Conservation (phyloP, 139 green algal genomes). For the Zygnema cylindricum region DNA sequence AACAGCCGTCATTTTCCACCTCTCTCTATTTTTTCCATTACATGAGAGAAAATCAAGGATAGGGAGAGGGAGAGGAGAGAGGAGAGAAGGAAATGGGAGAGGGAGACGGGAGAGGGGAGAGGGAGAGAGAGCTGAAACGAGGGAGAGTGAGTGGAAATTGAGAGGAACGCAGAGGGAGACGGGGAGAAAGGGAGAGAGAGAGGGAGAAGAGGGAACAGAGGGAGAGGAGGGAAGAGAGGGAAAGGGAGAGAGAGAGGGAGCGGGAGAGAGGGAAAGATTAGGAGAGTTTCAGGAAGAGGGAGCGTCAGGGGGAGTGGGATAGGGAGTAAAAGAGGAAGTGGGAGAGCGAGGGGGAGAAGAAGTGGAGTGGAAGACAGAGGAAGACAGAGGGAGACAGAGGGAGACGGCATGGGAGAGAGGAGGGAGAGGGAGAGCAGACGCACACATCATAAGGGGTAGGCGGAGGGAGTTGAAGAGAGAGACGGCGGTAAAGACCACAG, state of each 20-base stretch:
- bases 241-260: neutral
- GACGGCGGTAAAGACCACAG: constrained; percentile 83
- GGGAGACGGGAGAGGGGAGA: too few species aligned
- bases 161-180: neutral
- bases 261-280: neutral
- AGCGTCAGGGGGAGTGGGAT: neutral
- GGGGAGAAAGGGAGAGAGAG: neutral
- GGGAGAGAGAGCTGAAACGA: too few species aligned
- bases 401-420: neutral
- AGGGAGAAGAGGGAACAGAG: neutral
- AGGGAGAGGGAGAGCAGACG: neutral
- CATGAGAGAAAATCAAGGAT: too few species aligned
- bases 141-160: too few species aligned
- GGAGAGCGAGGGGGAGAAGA: constrained; percentile 4
- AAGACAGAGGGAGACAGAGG: constrained; percentile 3
- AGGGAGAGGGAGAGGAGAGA: too few species aligned
- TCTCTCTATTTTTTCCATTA: too few species aligned
- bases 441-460: constrained; percentile 85
- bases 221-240: neutral
- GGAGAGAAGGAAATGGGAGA: too few species aligned
- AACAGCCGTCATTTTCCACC: too few species aligned
- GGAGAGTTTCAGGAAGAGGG: neutral
- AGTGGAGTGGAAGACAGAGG: neutral
- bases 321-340: neutral
- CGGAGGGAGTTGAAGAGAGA: constrained; percentile 89